Base-by-base conservation (phyloP, 179 eudicot species). In the Spinacia oleracea region DNA sequence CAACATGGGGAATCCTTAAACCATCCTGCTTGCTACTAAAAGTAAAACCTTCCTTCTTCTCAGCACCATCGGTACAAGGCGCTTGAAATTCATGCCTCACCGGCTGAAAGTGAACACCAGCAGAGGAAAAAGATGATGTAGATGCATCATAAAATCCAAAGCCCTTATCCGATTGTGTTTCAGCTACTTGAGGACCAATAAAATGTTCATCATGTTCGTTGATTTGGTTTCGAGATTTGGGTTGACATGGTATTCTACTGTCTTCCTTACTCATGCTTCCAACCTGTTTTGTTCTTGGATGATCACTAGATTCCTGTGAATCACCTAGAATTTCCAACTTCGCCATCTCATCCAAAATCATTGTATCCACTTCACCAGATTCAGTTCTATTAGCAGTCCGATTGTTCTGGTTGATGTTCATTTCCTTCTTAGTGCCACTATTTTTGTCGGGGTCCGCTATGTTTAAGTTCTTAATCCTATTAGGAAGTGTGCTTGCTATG, bases 381-480 rank as follows among this genome's bases (percentile, higher is more conserved):
- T 74, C 72, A 76, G 31, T 77, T 42, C 77, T 70, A 38, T n/a
- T n/a, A 45, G 35, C 62, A 66, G 42, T 56, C 32, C 0, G 64
- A 5, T 51, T 34, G 27, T 72, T 75, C 51, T 58, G 48, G 72
- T 58, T 62, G 20, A 56, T 66, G 78, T 77, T 80, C 42, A 43
- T 67, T 25, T 74, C 79, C 58, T 80, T 77, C 66, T 48, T 68
- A 58, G 25, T 75, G 69, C 6, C 76, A 60, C 60, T 45, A 78
- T 62, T 59, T 51, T 59, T 60, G 31, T 20, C 76, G 34, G 81
- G 18, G 71, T 86, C 90, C 62, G 81, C 78, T 15, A 90, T 78
- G 11, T 87, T 89, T 83, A 91, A 72, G 80, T 83, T 80, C 77
- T 83, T 85, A 79, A 84, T 77, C 87, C 73, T 89, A 45, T 85